Base-by-base conservation (phyloP, 2,329 filamentous ascomycete species). In the Epichloe glyceriae region DNA sequence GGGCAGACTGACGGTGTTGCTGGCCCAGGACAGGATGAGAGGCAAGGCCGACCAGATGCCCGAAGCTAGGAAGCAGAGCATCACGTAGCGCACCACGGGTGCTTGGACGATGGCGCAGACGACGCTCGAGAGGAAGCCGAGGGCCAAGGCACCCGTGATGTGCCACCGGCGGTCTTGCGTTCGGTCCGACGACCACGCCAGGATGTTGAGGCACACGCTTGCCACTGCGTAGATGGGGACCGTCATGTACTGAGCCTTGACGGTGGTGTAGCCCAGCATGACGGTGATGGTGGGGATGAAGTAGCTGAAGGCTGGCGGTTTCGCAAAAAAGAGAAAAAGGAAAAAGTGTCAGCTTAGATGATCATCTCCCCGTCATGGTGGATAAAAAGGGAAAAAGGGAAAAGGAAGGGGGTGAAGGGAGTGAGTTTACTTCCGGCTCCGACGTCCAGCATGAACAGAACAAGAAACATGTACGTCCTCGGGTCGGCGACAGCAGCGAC, bases 231-330 rank as follows among this genome's bases (percentile, higher is more conserved):
- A 52, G 34, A 52, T 63, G 19, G 64, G 64, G 2, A 66, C 59
- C 1, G 64, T 65, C 72, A 75, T 75, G 60, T 73, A 75, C 51
- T 72, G 70, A 0, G 72, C 73, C 37, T 66, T 70, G 41, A 65
- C 50, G 2, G 54, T 55, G 52, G 70, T 54, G 55, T 75, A 77
- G 17, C 74, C 73, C 2, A 77, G 65, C 0, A 69, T 70, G 19
- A 68, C 61, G 26, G 75, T 71, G 17, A 78, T 68, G 0, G 73
- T 75, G 0, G 74, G 74, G 54, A 76, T 75, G 56, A 77, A 78
- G 62, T 78, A 78, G 6, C 71, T 73, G 17, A 76, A 69, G 0
- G 73, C 46, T 49, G 8, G 8, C 8, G 26, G 26, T 30, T 30
- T 10, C 8, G 26, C 3, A 10, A 1, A 30, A 30, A 30, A 30